Percentiles rank a stretch among this genome's conserved stretches.
Conservation (phyloP, 1,139 yeast genomes). For the Suhomyces taliae region DNA sequence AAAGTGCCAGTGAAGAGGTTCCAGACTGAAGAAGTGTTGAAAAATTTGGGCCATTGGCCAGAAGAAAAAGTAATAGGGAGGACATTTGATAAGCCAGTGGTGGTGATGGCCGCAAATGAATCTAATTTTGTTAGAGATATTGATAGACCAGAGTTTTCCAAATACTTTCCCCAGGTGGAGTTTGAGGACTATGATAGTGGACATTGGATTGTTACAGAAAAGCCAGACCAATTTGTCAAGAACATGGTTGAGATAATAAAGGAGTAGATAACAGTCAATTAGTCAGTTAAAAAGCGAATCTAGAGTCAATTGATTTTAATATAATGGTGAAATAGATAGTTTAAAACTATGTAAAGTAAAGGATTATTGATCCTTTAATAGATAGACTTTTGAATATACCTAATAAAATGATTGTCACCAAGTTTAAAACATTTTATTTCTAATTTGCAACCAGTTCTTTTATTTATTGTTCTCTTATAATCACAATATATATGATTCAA, state of each 20-base stretch:
- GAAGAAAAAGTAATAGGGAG: conserved; percentile 18
- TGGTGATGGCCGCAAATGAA: conserved; percentile 42
- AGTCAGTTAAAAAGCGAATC: too few relatives aligned
- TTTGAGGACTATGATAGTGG: conserved; percentile 39
- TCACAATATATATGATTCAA: too few relatives aligned
- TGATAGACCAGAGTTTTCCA: conserved; percentile 29
- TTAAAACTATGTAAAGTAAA: too few relatives aligned
- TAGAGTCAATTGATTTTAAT: too few relatives aligned
- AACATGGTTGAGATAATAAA: conserved; percentile 20
- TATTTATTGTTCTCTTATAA: too few relatives aligned
- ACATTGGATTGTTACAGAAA: conserved; percentile 48
- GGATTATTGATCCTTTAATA: too few relatives aligned
- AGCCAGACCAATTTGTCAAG: conserved; percentile 37
- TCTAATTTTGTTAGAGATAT: conserved; percentile 40
- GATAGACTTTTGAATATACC: too few relatives aligned
- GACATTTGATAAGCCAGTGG: conserved; percentile 35
- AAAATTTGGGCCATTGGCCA: conserved; percentile 48
- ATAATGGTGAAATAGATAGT: too few relatives aligned
- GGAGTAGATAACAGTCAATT: neutral
- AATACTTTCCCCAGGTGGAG: conserved; percentile 34
- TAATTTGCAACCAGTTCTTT: too few relatives aligned
- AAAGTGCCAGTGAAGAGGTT: conserved; percentile 28
- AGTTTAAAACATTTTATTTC: too few relatives aligned
- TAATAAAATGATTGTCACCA: too few relatives aligned
- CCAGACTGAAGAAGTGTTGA: conserved; percentile 25